Evolutionary conservation across 1,284 basidiomycete genomes (phyloP).

Genomic region (Puccinia hordei): DNA sequence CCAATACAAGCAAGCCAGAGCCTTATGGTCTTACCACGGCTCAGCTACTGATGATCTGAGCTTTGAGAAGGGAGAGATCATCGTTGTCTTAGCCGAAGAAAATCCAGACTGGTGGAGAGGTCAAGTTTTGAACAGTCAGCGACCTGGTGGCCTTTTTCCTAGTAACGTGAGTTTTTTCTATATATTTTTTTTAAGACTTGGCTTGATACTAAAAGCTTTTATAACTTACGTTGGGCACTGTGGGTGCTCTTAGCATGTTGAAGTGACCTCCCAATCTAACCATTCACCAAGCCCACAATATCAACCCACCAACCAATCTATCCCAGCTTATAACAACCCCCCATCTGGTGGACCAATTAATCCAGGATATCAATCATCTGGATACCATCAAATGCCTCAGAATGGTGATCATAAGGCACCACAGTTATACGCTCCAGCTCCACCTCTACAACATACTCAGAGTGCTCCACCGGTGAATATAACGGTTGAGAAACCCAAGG

Average conservation of each 20-base stretch:
- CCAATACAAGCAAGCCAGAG: slow-evolving; percentile 26
- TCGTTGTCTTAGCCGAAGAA: slow-evolving; percentile 38
- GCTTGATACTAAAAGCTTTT: too few species aligned
- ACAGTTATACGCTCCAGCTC: slow-evolving; percentile 6
- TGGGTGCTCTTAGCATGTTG: slow-evolving; percentile 9
- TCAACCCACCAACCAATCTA: not conserved
- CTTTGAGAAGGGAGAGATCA: slow-evolving; percentile 46
- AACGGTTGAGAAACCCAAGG: slow-evolving; percentile 40
- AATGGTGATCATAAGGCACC: slow-evolving; percentile 32
- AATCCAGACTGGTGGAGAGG: slow-evolving; percentile 50
- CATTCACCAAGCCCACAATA: not conserved
- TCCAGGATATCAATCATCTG: slow-evolving; percentile 6
- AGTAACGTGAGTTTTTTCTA: slow-evolving; percentile 38
- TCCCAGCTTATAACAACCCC: not conserved
- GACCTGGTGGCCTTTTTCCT: slow-evolving; percentile 28
- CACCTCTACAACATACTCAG: slow-evolving; percentile 37
- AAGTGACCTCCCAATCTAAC: not conserved
- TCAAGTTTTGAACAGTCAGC: slow-evolving; percentile 21
- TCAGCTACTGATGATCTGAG: slow-evolving; percentile 39
- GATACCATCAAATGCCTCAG: slow-evolving; percentile 1
- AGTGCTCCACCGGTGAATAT: slow-evolving; percentile 40
- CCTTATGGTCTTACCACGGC: slow-evolving; percentile 37
- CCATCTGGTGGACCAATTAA: slow-evolving; percentile 4
- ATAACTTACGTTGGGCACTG: not conserved
- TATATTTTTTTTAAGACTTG: too few species aligned